Evolutionary conservation across 495 filamentous ascomycete species (phyloP), one percentile per base, ranked within the genome.

Genomic region (Lindgomyces ingoldianus): DNA sequence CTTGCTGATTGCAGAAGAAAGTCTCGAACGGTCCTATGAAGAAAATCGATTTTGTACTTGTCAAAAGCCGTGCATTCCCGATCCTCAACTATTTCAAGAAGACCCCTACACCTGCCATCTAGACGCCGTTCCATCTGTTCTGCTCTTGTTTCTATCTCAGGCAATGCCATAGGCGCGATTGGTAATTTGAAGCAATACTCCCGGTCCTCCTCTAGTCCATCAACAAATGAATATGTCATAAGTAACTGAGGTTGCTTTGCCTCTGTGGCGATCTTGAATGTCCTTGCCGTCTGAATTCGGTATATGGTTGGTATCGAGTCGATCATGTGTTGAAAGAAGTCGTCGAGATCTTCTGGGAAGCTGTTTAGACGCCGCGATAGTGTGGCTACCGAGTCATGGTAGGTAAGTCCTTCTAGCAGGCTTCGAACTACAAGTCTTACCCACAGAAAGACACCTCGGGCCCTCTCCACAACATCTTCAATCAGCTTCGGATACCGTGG

Each of bases 361-460:
- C 27, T 9, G 1, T 42, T 14, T 30, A 72, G 24, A 12, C 62
- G 45, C 26, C 19, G n/a, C 36, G 56, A 33, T 21, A 72, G 55
- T 30, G 53, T 36, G 12, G 2, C 1, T 16, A 68, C 42, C 18
- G 33, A 33, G 39, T 73, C 71, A 36, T 18, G 45, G 8, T 66
- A 41, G 2, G 12, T 29, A 1, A 73, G 19, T 9, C 69, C 69
- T 39, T 46, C n/a, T 1, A 53, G 21, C 0, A 73, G 59, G 21
- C 62, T 68, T 9, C 57, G 55, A 3, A 65, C 53, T 0, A 69
- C 69, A 0, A 74, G 64, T 30, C 51, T 65, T 2, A 74, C 72
- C 72, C 70, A 74, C 0, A 74, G 61, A 30, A 74, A 74, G 3
- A 74, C 70, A 19, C 72, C 72, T 16, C 64, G 25, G 1, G 72